Evolutionary conservation across 768 basidiomycete species (phyloP).

Genomic region (Pisolithus marmoratus): DNA sequence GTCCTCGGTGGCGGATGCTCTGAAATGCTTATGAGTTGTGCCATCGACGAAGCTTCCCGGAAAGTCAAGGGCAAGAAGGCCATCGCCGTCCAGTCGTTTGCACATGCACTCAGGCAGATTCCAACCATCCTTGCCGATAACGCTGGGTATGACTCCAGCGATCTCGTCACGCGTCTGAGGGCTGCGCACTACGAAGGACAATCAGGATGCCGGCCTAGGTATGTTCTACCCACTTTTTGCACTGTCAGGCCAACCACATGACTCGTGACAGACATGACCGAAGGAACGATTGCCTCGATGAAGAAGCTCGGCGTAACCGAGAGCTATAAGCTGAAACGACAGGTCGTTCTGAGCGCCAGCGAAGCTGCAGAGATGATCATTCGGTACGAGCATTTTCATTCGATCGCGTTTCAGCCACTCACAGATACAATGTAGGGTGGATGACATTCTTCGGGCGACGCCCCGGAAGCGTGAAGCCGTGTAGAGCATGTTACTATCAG

Average conservation of each 20-base stretch:
- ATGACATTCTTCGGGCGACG: conserved; percentile 83
- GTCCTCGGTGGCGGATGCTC: conserved; percentile 96
- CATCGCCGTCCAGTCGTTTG: conserved; percentile 90
- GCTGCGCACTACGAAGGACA: conserved; percentile 93
- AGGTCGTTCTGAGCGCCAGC: conserved; percentile 89
- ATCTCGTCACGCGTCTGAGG: conserved; percentile 82
- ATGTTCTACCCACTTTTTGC: conserved; percentile 23
- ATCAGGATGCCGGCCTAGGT: conserved; percentile 84
- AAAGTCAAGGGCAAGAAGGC: conserved; percentile 92
- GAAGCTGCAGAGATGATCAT: conserved; percentile 99
- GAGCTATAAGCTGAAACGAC: conserved; percentile 94
- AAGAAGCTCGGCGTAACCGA: conserved; percentile 83
- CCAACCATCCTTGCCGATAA: conserved; percentile 97
- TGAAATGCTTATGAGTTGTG: conserved; percentile 97
- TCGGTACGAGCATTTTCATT: conserved; percentile 44
- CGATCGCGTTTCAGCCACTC: background rate
- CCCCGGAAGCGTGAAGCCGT: conserved; percentile 83
- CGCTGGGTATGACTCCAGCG: conserved; percentile 96
- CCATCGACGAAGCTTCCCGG: conserved; percentile 83
- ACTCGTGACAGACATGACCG: conserved; percentile 69
- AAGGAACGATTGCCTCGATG: conserved; percentile 86
- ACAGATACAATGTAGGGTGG: conserved; percentile 50
- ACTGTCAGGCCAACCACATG: background rate
- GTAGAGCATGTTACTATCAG: conserved; percentile 24
- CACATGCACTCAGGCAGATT: conserved; percentile 84